Base-by-base conservation (phyloP, 805 yeast species). In the Hanseniaspora pseudoguilliermondii region DNA sequence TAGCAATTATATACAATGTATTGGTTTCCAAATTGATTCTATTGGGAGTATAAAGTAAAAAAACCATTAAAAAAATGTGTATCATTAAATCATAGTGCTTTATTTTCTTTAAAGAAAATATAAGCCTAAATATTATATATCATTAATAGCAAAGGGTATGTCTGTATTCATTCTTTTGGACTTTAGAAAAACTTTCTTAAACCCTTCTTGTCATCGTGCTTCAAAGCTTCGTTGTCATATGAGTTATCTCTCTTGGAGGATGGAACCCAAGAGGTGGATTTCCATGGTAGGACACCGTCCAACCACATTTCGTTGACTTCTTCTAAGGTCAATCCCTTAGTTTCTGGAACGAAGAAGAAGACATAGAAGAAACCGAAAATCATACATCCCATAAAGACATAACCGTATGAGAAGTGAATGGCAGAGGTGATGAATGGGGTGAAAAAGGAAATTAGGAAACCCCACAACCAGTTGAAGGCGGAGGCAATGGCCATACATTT, bases 251-350 rank as follows among this genome's bases (percentile, higher is more conserved):
- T 57, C 35, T 42, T 57, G 9, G 58, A 39, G 27, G 77, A 71
- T 59, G 82, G 82, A 49, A 69, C 73, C 78, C 78, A 82, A 54
- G 61, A 62, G 20, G 71, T 57, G 25, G 83, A 80, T 53, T 67
- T 61, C 76, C 77, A 74, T 48, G 77, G 71, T 54, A 63, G 60
- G 54, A 67, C 68, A 56, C 68, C 69, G 47, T 69, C 66, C 34
- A 75, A 63, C 63, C 71, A 75, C 73, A 81, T 71, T 64, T 77
- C 82, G 67, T 85, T 89, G 60, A 85, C 86, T 69, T 85, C 87
- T 71, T 86, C 95, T 66, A 86, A 77, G 42, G 85, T 75, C 63
- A 85, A 76, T 55, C 93, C 93, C 72, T 80, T 81, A 57, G 95
- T 86, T 70, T 84, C 90, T 63, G 80, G 80, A 60, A 86, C 79